phyloP scores from a whole-genome alignment of 176 grass and related monocot genomes.

The Bromus sterilis region DNA sequence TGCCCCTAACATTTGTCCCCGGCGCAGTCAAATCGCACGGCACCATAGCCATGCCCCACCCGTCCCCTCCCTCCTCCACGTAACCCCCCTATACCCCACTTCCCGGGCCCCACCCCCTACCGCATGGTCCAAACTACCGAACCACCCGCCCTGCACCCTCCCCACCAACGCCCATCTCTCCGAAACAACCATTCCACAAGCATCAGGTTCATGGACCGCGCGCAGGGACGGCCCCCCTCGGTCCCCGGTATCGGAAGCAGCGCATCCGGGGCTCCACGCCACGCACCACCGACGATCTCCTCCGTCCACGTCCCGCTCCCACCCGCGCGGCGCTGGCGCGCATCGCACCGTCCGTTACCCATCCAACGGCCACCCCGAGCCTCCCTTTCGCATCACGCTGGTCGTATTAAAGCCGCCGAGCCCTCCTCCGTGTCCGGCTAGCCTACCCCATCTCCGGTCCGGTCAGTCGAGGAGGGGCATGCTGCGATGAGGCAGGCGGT shows the following conservation, averaged over 20 bases:
- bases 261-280: conserved; percentile 17
- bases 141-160: fast-evolving
- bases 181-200: fast-evolving
- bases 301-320: conserved; percentile 26
- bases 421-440: not conserved
- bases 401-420: conserved; percentile 16
- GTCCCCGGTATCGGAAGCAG: not conserved
- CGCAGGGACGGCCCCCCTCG: not conserved
- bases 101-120: not conserved
- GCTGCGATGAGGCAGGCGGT: not conserved
- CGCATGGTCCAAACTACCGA: not conserved
- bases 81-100: not conserved
- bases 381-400: no score
- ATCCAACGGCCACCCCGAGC: not conserved
- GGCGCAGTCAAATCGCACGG: not conserved
- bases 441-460: not conserved
- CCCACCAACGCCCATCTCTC: not conserved
- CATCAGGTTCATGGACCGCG: not conserved
- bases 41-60: not conserved
- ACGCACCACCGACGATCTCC: conserved; percentile 15
- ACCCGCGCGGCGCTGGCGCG: not conserved
- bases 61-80: conserved; percentile 15
- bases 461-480: not conserved
- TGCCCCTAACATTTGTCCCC: conserved; percentile 9
- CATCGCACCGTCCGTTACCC: not conserved